Base-by-base conservation (phyloP, 2,329 filamentous ascomycete species). In the Talaromyces islandicus region DNA sequence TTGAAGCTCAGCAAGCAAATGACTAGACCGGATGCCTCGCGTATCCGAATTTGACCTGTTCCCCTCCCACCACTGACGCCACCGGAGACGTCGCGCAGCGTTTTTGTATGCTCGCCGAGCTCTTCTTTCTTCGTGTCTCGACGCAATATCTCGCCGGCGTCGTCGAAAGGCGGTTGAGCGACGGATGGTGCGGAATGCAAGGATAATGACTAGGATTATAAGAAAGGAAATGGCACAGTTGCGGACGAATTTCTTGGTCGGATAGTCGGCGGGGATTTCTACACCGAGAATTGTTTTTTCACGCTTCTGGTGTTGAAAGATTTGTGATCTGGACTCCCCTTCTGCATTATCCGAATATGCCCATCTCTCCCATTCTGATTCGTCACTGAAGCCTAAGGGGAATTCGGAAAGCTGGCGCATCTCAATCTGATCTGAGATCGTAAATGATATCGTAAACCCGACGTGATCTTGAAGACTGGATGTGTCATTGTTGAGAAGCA, bases 41-140 rank as follows among this genome's bases (percentile, higher is more conserved):
- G 43, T 24, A 24, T 46, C 43, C 19, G 43, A 46, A 24, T 7
- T 24, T 46, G 43, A 19, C 9, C 24, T 29, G 48, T 11, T 29
- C 7, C 48, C 68, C 41, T 70, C 70, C 80, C 81, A 84, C 75
- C 80, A 83, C 56, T 78, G 76, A 35, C 76, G 73, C 74, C 80
- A 79, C 46, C 77, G 75, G 53, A 82, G 80, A 30, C 78, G 73
- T 24, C 81, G 77, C 21, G 83, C 83, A 30, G 83, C 82, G 32
- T 78, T 75, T 50, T 78, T 78, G 65, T 85, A 86, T 7, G 80
- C 76, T 12, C 78, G 75, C 11, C 75, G 80, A 29, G 78, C 81
- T 30, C 77, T 73, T 56, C 82, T 77, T 69, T 85, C 82, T 71
- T 86, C 83, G 14, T 77, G 77, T 50, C 78, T 74, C 17, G 83